Conservation (phyloP, 257 asterid species). For the Agastache rugosa region DNA sequence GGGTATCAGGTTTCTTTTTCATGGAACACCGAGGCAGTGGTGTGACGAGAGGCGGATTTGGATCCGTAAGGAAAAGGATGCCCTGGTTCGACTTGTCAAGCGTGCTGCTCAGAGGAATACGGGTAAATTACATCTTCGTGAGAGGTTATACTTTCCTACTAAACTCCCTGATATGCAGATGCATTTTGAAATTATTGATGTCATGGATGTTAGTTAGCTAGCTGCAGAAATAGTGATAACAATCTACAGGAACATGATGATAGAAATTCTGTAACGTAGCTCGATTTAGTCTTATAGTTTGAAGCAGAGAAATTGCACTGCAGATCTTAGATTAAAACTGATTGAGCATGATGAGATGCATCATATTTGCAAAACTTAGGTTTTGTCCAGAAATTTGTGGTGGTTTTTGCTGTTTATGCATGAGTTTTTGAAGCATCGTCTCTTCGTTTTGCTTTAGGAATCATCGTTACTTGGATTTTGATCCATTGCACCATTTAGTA, state of each 20-base stretch:
- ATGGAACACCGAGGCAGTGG: constrained; percentile 99
- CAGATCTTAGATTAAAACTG: too few relatives aligned
- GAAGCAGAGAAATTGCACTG: too few relatives aligned
- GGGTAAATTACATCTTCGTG: constrained; percentile 71
- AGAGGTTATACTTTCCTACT: constrained; percentile 77
- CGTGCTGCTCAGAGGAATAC: constrained; percentile 54
- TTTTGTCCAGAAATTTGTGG: too few relatives aligned
- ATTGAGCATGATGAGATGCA: constrained; percentile 8
- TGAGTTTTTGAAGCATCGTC: too few relatives aligned
- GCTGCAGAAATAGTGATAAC: not conserved
- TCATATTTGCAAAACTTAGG: not conserved
- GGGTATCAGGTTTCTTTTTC: constrained; percentile 71
- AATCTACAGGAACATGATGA: not conserved
- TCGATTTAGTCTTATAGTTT: not conserved
- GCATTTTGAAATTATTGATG: constrained; percentile 87
- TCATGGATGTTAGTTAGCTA: constrained; percentile 64
- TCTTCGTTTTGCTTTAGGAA: too few relatives aligned
- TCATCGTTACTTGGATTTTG: too few relatives aligned
- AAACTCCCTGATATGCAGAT: constrained; percentile 72
- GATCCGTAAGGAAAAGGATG: constrained; percentile 79
- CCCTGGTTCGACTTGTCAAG: constrained; percentile 67
- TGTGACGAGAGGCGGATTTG: constrained; percentile 69
- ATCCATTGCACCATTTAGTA: too few relatives aligned
- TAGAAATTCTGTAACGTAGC: not conserved
- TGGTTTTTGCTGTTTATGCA: too few relatives aligned